Percentiles rank a stretch among this genome's conserved stretches.
phyloP scores from a whole-genome alignment of 345 rosid genomes.

The Balakata baccata region DNA sequence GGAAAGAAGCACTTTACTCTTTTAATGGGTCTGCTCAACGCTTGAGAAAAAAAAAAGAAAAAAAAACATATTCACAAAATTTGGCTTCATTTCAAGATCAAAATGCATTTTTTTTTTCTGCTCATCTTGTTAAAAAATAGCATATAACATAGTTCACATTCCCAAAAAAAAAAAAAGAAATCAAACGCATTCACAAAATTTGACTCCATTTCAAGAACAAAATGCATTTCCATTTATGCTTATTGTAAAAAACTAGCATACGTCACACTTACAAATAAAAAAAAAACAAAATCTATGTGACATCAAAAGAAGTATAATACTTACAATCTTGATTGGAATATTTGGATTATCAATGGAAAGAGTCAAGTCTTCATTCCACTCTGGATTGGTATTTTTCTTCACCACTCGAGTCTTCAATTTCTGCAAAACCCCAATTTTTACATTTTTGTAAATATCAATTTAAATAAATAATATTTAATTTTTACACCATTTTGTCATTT shows the following conservation, averaged over 20 bases:
- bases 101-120: background rate
- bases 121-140: background rate
- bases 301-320: slow-evolving; percentile 7
- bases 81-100: background rate
- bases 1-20: no score
- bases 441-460: background rate
- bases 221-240: no score
- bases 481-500: background rate
- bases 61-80: background rate
- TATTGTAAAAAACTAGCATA: no score
- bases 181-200: no score
- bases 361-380: slow-evolving; percentile 80
- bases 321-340: slow-evolving; percentile 64
- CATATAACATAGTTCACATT: no score
- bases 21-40: no score
- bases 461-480: background rate
- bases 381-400: slow-evolving; percentile 60
- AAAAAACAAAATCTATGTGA: no score
- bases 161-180: background rate
- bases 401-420: slow-evolving; percentile 72
- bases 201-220: no score
- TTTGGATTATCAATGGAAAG: slow-evolving; percentile 58
- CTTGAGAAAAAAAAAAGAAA: no score
- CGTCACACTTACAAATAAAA: no score
- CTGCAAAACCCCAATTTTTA: slow-evolving; percentile 32